phyloP scores from a whole-genome alignment of 805 yeast species.

The Danielia oregonensis region DNA sequence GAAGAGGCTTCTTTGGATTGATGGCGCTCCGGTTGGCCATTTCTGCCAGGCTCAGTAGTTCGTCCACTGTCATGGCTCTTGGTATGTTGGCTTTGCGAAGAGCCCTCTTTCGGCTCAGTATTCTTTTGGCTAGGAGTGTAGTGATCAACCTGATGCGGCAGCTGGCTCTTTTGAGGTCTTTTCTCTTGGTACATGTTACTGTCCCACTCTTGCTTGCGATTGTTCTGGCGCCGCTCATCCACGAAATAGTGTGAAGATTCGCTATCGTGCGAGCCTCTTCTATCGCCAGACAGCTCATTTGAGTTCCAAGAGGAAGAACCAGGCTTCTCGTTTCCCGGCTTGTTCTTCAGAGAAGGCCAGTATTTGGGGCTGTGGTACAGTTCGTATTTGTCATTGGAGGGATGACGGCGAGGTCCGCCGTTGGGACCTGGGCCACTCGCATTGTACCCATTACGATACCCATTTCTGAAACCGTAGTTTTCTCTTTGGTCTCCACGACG shows the following conservation, averaged over 20 bases:
- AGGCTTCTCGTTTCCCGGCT: neutral
- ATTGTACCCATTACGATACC: constrained; percentile 1
- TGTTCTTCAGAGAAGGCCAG: constrained; percentile 5
- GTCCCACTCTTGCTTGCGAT: constrained; percentile 7
- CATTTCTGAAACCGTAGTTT: constrained; percentile 10
- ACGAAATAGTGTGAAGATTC: neutral
- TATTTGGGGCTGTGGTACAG: constrained; percentile 15
- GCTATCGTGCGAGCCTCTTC: too few species aligned
- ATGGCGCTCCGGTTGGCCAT: too few species aligned
- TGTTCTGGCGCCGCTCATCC: constrained; percentile 9
- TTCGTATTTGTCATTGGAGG: constrained; percentile 5
- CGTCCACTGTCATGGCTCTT: too few species aligned
- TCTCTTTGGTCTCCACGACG: constrained; percentile 6
- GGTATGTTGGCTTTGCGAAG: too few species aligned
- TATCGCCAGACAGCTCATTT: too few species aligned
- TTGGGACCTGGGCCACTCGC: constrained; percentile 1
- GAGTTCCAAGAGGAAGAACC: too few species aligned
- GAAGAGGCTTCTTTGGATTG: too few species aligned
- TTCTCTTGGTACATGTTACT: neutral
- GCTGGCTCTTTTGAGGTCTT: neutral
- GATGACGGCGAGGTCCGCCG: constrained; percentile 3
- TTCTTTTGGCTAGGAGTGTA: neutral
- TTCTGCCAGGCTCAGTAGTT: too few species aligned
- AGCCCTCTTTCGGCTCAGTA: too few species aligned
- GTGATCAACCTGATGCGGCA: neutral